These are phyloP conservation scores for Mycena indigotica DNA, from an alignment of 768 basidiomycete genomes.

Conservation along the genomic window DNA sequence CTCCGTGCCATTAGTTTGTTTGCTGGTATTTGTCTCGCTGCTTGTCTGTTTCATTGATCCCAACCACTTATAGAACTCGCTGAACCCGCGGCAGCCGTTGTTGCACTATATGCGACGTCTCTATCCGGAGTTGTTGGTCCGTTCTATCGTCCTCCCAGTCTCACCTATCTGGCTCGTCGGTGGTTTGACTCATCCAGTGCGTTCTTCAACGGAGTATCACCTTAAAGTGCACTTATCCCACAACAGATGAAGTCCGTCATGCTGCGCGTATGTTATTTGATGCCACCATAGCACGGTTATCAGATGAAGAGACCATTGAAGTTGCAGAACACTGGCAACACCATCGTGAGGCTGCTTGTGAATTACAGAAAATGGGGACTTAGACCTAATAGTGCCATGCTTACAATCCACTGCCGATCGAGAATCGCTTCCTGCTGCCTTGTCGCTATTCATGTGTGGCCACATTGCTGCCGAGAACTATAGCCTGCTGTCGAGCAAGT, in stretches of 20 bases:
- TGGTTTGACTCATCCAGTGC: constrained; percentile 80
- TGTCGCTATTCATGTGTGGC: constrained; percentile 81
- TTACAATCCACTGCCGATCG: constrained; percentile 62
- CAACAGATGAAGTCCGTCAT: constrained; percentile 70
- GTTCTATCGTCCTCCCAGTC: constrained; percentile 64
- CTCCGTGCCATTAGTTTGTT: constrained; percentile 74
- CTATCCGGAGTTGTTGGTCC: constrained; percentile 63
- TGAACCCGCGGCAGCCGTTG: constrained; percentile 69
- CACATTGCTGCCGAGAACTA: constrained; percentile 82
- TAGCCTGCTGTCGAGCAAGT: constrained; percentile 74
- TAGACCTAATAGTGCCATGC: constrained; percentile 66
- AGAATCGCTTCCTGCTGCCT: constrained; percentile 59
- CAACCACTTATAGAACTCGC: constrained; percentile 54
- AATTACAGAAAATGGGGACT: too few species aligned
- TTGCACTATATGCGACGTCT: constrained; percentile 79
- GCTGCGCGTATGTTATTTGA: constrained; percentile 81
- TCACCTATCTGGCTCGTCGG: constrained; percentile 69
- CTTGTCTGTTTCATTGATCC: constrained; percentile 5
- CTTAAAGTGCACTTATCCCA: constrained; percentile 4
- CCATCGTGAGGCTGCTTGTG: constrained; percentile 63
- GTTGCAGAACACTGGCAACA: constrained; percentile 68
- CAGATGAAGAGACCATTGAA: constrained; percentile 63
- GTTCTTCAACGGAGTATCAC: too few species aligned
- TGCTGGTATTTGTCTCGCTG: constrained; percentile 48
- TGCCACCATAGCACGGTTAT: constrained; percentile 63